phyloP scores from a whole-genome alignment of 176 grass and related monocot genomes.

The Typha latifolia region DNA sequence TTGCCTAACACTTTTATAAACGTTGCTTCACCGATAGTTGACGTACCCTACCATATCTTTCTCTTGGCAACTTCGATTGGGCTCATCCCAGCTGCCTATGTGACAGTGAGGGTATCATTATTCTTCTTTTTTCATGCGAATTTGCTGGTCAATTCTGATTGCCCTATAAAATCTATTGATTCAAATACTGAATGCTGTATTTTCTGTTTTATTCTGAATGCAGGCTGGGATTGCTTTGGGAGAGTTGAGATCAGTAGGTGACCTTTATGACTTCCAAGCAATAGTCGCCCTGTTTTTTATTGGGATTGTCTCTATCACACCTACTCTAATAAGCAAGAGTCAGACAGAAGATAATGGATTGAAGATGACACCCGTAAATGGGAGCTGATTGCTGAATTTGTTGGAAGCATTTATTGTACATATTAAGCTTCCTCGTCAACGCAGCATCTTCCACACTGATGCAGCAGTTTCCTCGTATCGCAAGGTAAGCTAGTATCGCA shows the following conservation, averaged over 20 bases:
- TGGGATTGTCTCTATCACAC: constrained; percentile 78
- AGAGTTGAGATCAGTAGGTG: constrained; percentile 70
- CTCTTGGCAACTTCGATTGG: constrained; percentile 75
- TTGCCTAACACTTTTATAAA: constrained; percentile 99
- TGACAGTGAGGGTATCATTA: constrained; percentile 65
- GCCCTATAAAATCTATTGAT: neutral
- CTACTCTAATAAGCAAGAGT: constrained; percentile 61
- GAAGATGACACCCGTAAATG: neutral
- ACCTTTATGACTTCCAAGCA: constrained; percentile 89
- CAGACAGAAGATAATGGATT: constrained; percentile 39
- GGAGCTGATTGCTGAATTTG: constrained; percentile 23
- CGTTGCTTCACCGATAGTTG: constrained; percentile 93
- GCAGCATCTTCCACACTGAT: neutral
- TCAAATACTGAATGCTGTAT: neutral
- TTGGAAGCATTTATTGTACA: neutral
- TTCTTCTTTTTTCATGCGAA: neutral
- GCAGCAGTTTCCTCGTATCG: no score
- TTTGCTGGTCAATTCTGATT: neutral
- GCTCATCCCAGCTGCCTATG: constrained; percentile 81
- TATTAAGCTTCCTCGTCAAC: neutral
- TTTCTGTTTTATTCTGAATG: neutral
- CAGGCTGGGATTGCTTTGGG: constrained; percentile 96
- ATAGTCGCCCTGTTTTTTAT: constrained; percentile 81
- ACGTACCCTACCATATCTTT: constrained; percentile 91
- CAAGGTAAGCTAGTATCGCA: no score